These are phyloP conservation scores for Candida hispaniensis DNA, from an alignment of 805 yeast genomes.

Conservation along the genomic window DNA sequence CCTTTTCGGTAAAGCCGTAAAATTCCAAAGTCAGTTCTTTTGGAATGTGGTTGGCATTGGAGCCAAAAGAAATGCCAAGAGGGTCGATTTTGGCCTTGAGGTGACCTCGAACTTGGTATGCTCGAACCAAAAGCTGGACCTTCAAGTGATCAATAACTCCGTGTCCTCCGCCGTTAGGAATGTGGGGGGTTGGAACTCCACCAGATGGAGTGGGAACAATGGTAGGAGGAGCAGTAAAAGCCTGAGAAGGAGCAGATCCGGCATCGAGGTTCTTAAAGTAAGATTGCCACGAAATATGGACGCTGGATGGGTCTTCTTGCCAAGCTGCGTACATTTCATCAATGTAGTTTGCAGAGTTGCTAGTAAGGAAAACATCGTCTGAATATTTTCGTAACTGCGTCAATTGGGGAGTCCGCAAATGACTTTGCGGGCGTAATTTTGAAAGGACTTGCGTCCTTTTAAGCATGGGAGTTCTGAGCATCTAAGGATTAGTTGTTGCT, in stretches of 20 bases:
- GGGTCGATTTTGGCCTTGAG: constrained; percentile 93
- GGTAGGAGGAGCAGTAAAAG: constrained; percentile 88
- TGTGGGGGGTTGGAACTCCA: constrained; percentile 56
- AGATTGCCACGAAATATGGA: constrained; percentile 91
- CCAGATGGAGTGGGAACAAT: constrained; percentile 72
- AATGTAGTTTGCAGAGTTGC: constrained; percentile 80
- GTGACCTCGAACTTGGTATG: constrained; percentile 98
- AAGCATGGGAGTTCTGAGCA: constrained; percentile 14
- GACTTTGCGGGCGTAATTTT: no score
- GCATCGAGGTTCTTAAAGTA: constrained; percentile 85
- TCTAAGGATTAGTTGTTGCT: no score
- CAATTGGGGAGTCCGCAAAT: no score
- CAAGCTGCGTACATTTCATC: constrained; percentile 98
- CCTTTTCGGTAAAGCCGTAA: constrained; percentile 84
- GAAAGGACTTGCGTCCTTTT: constrained; percentile 16
- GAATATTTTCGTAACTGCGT: constrained; percentile 19
- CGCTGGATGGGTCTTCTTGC: constrained; percentile 81
- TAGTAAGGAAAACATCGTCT: constrained; percentile 66
- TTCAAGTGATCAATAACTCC: constrained; percentile 80
- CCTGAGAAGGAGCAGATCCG: constrained; percentile 54
- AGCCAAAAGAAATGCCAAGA: constrained; percentile 80
- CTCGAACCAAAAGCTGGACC: constrained; percentile 92
- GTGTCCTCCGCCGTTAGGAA: constrained; percentile 34
- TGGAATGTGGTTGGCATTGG: constrained; percentile 32
- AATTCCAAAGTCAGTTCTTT: constrained; percentile 83